Evolutionary conservation across 192 early-diverging fungal genomes (phyloP).

Genomic region (Coemansia sp.): DNA sequence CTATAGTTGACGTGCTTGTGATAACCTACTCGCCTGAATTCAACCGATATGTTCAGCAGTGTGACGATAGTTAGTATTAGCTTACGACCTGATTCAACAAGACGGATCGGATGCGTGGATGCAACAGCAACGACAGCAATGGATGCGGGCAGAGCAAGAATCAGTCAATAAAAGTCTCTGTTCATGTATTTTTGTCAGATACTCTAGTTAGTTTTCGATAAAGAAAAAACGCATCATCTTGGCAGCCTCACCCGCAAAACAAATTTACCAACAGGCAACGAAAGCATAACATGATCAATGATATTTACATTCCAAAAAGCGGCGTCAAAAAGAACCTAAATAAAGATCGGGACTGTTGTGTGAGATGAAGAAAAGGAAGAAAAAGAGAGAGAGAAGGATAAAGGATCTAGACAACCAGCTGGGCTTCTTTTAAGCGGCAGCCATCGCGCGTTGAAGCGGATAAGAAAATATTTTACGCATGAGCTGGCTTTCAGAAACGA

Average conservation of each 20-base stretch:
- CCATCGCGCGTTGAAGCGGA: neutral
- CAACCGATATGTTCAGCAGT: neutral
- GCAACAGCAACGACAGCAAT: neutral
- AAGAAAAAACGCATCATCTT: conserved; percentile 41
- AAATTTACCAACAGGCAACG: neutral
- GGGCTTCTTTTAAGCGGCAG: neutral
- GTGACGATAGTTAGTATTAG: neutral
- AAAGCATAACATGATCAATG: conserved; percentile 3
- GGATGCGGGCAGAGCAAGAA: conserved; percentile 4
- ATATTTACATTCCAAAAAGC: conserved; percentile 1
- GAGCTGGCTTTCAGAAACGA: no score
- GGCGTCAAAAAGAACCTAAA: neutral
- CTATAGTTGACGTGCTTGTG: neutral
- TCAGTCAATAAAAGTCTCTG: conserved; percentile 23
- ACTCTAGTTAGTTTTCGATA: conserved; percentile 52
- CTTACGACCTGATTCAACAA: neutral
- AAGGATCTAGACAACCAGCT: no score
- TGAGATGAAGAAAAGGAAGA: neutral
- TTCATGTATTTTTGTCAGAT: conserved; percentile 39
- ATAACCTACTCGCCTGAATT: neutral
- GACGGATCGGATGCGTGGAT: neutral
- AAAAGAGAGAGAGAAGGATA: neutral
- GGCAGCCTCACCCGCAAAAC: neutral
- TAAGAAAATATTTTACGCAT: neutral
- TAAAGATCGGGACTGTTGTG: neutral